Evolutionary conservation across 768 basidiomycete species (phyloP), one percentile per base, ranked within the genome.

Genomic region (Collybiopsis luxurians): DNA sequence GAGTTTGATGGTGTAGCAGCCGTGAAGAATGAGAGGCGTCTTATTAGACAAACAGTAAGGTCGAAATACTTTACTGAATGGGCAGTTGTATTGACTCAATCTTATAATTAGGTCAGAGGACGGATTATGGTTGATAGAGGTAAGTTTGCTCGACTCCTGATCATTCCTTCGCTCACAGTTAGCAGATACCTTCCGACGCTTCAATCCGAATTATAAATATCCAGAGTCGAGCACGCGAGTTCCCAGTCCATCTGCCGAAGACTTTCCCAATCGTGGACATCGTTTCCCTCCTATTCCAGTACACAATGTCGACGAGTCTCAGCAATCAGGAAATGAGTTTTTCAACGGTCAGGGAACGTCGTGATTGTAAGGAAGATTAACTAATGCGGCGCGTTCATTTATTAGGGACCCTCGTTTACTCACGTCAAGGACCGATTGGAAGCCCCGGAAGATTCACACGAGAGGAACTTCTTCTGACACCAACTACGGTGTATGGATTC

Each of bases 71-170:
- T n/a, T n/a, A n/a, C n/a, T n/a, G n/a, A n/a, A n/a, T n/a, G n/a
- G n/a, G n/a, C n/a, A n/a, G n/a, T n/a, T n/a, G n/a, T n/a, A n/a
- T n/a, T n/a, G n/a, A n/a, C n/a, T n/a, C n/a, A n/a, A n/a, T 46
- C n/a, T 36, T 2, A 12, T 40, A 13, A 9, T 11, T 57, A 84
- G 83, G 74, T 85, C 39, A 76, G 73, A 40, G 77, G 83, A 42
- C 73, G 85, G 17, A 78, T 86, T 54, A 85, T 87, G 82, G 70
- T 87, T 42, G 85, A 87, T 62, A 68, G 82, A 64, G 74, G 79
- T 81, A 60, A 24, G 67, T 65, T 21, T 24, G 26, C 7, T 39
- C 7, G 21, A 12, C 17, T 12, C 38, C 52, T 45, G 27, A 44
- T 44, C 31, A 51, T 26, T 36, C 12, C 19, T 17, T 12, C 30